These are phyloP conservation scores for Leptoxyphium fumago DNA, from an alignment of 2,329 filamentous ascomycete genomes.

Conservation along the genomic window DNA sequence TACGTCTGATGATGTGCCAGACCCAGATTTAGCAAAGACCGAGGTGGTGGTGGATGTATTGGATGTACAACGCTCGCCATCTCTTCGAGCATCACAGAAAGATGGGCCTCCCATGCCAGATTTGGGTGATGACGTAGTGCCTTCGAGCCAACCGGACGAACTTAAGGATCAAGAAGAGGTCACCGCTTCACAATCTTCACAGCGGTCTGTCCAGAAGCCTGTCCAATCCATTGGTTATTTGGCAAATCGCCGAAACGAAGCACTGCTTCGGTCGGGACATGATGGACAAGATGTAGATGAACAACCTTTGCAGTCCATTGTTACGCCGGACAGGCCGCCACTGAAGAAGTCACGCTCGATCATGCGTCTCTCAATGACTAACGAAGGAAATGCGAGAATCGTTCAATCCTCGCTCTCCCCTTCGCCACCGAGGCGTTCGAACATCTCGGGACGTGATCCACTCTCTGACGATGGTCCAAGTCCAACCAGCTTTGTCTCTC, in stretches of 20 bases:
- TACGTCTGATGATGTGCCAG: not conserved
- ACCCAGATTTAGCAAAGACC: not conserved
- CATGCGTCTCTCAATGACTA: slow-evolving; percentile 66
- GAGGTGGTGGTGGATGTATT: no score
- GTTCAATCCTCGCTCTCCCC: slow-evolving; percentile 55
- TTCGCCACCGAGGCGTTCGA: slow-evolving; percentile 40
- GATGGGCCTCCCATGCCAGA: no score
- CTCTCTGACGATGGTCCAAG: slow-evolving; percentile 11
- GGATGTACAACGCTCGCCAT: no score
- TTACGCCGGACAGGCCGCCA: not conserved
- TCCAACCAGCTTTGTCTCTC: slow-evolving; percentile 50
- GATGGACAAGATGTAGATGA: not conserved
- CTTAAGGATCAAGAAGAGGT: not conserved
- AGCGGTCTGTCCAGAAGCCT: not conserved
- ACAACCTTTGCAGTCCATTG: not conserved
- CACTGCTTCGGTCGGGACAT: not conserved
- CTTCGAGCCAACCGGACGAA: not conserved
- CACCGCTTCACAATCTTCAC: not conserved
- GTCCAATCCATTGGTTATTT: not conserved
- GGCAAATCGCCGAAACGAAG: not conserved
- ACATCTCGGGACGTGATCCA: slow-evolving; percentile 26
- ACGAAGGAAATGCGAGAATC: slow-evolving; percentile 83
- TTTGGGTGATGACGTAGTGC: not conserved
- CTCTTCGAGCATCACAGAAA: no score
- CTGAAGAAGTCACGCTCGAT: slow-evolving; percentile 30